These are phyloP conservation scores for Colletotrichum lini DNA, from an alignment of 2,329 filamentous ascomycete genomes.

Conservation along the genomic window DNA sequence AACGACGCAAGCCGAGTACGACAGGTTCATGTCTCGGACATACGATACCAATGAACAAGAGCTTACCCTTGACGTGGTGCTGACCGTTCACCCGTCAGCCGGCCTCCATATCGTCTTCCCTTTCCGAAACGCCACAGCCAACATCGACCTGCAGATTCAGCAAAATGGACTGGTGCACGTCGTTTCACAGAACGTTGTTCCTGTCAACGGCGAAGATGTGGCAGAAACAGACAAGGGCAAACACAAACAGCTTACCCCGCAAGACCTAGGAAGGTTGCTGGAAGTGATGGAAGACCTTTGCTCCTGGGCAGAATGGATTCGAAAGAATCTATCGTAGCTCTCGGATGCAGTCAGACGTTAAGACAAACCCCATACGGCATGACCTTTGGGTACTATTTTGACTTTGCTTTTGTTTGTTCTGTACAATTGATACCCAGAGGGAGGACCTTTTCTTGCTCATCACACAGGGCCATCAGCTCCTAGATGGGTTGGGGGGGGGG, in stretches of 20 bases:
- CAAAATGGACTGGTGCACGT: constrained; percentile 73
- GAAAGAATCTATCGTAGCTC: constrained; percentile 47
- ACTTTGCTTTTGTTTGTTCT: constrained; percentile 32
- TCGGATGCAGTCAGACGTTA: too few species aligned
- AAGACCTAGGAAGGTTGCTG: constrained; percentile 61
- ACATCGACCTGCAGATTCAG: constrained; percentile 71
- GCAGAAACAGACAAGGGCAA: constrained; percentile 45
- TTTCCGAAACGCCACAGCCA: constrained; percentile 63
- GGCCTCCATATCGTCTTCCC: constrained; percentile 69
- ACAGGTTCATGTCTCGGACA: constrained; percentile 49
- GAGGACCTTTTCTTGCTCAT: not conserved
- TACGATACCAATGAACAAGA: constrained; percentile 33
- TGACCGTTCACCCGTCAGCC: constrained; percentile 65
- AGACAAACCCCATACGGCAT: not conserved
- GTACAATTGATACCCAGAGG: constrained; percentile 41
- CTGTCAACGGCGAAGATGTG: constrained; percentile 39
- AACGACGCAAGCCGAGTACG: constrained; percentile 52
- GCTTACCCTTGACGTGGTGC: constrained; percentile 65
- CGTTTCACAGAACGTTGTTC: constrained; percentile 69
- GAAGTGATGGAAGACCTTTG: constrained; percentile 67
- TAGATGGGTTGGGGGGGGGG: not conserved
- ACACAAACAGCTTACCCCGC: constrained; percentile 55
- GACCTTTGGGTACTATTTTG: not conserved
- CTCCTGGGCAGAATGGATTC: constrained; percentile 68
- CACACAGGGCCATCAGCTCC: not conserved